Base-by-base conservation (phyloP, 768 basidiomycete species). In the Mycena maculata region DNA sequence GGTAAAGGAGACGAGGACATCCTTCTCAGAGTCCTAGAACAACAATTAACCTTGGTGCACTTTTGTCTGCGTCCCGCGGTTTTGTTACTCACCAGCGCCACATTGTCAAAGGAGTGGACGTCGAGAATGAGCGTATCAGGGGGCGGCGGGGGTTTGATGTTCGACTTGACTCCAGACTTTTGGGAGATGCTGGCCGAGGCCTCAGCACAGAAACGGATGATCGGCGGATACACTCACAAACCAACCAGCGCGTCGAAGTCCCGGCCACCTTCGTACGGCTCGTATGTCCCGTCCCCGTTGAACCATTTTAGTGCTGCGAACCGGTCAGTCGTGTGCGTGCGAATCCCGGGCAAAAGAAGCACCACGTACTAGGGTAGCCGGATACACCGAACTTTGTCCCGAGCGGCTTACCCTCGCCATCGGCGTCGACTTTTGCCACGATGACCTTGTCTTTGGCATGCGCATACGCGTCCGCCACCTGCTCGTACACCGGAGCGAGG, bases 351-450 rank as follows among this genome's bases (percentile, higher is more conserved):
- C 20, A 49, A 59, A 16, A 87, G n/a, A 45, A 28, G 4, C 3
- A 20, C n/a, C 60, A 59, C 93, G 73, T 65, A 96, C 94, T 97
- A 18, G 95, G 95, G 81, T 85, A 97, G 33, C 94, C 95, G 15
- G 84, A 87, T 23, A 97, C 92, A 15, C 87, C 95, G 74, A 88
- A 95, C 79, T 90, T 88, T 71, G 87, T 78, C 62, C 93, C 96
- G 44, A 95, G 74, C 3, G 89, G 83, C 72, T 89, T 90, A 54
- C 95, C 96, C 44, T 76, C 90, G 54, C 95, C 94, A 74, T 98
- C 96, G 1, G 95, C 95, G 71, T 98, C 95, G 13, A 96, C 90
- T 75, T 97, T 97, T 58, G 95, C 96, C 71, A 98, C 87, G 55
- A 94, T 73, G 23, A 98, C 92, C 75, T 93, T 94, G 74, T 94